Percentiles rank a stretch among this genome's conserved stretches.
phyloP scores from a whole-genome alignment of 78 protist genomes.

The Dictyostelium intermedium region DNA sequence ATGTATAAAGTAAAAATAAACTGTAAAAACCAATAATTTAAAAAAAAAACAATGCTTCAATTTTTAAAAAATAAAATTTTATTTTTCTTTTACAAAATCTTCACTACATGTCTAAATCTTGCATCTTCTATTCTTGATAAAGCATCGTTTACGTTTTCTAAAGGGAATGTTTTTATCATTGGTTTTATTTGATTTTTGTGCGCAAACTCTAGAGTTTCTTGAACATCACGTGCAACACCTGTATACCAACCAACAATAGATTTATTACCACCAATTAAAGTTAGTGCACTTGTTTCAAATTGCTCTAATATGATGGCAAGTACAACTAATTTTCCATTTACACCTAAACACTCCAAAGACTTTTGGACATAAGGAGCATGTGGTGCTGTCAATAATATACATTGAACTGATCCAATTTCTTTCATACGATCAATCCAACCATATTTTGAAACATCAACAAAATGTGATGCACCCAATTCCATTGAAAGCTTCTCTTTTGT shows the following conservation, averaged over 20 bases:
- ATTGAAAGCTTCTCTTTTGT: not conserved
- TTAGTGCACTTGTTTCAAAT: not conserved
- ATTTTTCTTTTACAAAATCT: not conserved
- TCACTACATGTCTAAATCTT: not conserved
- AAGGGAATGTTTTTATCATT: not conserved
- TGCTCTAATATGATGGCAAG: not conserved
- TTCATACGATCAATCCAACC: not conserved
- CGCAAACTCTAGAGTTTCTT: not conserved
- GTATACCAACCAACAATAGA: not conserved
- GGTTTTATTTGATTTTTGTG: not conserved
- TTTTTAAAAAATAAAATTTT: too few relatives aligned
- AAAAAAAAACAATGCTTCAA: too few relatives aligned
- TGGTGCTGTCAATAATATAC: slow-evolving; percentile 8
- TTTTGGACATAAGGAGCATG: too few relatives aligned
- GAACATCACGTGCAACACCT: not conserved
- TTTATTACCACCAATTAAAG: not conserved
- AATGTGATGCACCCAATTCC: slow-evolving; percentile 57
- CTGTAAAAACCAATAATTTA: too few relatives aligned
- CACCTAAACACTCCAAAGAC: not conserved
- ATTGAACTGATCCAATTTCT: slow-evolving; percentile 1
- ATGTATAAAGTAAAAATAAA: not conserved
- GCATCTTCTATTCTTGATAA: not conserved
- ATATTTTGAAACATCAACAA: not conserved
- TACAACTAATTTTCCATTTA: not conserved
- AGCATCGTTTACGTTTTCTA: not conserved